phyloP scores from a whole-genome alignment of 208 protist genomes.

The Eutreptiella sp. region DNA sequence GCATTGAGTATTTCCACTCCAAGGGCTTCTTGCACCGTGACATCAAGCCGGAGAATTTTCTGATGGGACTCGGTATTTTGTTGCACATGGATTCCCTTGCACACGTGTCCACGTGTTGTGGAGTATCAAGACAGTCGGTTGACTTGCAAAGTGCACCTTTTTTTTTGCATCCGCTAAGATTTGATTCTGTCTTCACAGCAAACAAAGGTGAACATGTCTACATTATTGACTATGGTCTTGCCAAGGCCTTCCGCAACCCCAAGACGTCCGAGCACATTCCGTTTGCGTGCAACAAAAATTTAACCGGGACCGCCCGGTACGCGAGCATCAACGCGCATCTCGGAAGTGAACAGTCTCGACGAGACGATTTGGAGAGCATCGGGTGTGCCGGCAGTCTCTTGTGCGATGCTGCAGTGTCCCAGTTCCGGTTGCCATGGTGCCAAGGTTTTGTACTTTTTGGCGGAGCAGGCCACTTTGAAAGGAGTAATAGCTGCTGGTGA shows the following conservation, averaged over 20 bases:
- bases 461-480: no score
- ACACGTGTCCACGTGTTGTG: no score
- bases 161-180: no score
- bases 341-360: constrained; percentile 89
- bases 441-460: no score
- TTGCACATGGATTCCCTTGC: no score
- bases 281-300: constrained; percentile 52
- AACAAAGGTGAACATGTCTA: constrained; percentile 55
- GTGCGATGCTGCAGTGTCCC: no score
- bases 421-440: no score
- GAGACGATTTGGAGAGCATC: constrained; percentile 86
- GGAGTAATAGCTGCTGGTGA: no score
- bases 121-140: no score
- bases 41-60: constrained; percentile 46
- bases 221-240: constrained; percentile 67
- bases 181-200: no score
- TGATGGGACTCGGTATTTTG: constrained; percentile 63
- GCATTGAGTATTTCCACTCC: constrained; percentile 89
- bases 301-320: constrained; percentile 71
- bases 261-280: constrained; percentile 56
- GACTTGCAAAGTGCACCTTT: no score
- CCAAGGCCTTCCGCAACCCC: constrained; percentile 60
- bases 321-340: constrained; percentile 95
- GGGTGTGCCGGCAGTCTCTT: no score
- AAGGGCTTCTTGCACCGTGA: constrained; percentile 15